phyloP scores from a whole-genome alignment of 2,329 filamentous ascomycete genomes.

The Moelleriella libera region DNA sequence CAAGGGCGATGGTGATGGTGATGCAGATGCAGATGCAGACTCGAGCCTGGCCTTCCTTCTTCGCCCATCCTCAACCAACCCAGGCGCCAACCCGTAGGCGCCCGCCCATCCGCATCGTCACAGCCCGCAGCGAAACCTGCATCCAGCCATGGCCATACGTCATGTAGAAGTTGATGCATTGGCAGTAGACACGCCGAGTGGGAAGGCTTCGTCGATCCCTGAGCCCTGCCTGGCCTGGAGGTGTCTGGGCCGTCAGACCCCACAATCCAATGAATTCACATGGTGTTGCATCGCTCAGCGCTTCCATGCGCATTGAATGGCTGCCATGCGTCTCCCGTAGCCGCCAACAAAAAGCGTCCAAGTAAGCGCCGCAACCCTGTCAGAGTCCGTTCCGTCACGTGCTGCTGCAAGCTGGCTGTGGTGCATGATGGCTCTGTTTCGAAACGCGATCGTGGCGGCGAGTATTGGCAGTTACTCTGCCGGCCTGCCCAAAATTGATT shows the following conservation, averaged over 20 bases:
- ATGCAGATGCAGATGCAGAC: no score
- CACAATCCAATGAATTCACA: neutral
- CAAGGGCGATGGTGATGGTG: no score
- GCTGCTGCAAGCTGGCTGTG: neutral
- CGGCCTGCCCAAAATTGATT: no score
- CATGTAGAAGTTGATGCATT: neutral
- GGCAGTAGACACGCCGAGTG: neutral
- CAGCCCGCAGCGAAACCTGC: neutral
- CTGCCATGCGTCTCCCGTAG: conserved; percentile 1
- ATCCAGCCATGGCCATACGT: neutral
- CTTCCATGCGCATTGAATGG: conserved; percentile 2
- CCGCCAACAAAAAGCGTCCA: neutral
- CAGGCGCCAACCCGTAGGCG: neutral
- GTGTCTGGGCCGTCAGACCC: neutral
- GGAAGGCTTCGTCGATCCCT: neutral
- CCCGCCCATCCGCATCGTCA: neutral
- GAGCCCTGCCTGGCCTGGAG: neutral
- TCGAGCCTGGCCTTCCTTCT: no score
- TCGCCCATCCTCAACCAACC: neutral
- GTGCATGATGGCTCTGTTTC: neutral
- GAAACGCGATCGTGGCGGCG: neutral
- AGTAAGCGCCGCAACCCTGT: neutral
- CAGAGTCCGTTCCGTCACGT: neutral
- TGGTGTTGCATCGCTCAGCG: conserved; percentile 3
- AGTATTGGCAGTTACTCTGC: no score